Percentiles rank a stretch among this genome's conserved stretches.
These are phyloP conservation scores for Quillaja saponaria DNA, from an alignment of 306 rosid genomes.

Conservation along the genomic window DNA sequence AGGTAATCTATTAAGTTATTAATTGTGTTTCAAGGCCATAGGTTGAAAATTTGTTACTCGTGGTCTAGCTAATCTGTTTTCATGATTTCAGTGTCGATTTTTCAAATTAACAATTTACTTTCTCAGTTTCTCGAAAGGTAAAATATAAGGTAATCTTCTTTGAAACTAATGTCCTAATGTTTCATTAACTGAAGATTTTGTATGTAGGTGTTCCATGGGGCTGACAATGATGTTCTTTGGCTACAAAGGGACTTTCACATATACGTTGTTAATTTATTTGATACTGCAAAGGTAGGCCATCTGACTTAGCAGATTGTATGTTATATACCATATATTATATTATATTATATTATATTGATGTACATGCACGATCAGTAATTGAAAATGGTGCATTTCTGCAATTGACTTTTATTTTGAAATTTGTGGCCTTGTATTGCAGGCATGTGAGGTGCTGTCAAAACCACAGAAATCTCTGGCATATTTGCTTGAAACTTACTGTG, in stretches of 20 bases:
- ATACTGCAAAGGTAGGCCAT: conserved; percentile 77
- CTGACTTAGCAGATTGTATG: conserved; percentile 4
- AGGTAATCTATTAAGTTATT: conserved; percentile 58
- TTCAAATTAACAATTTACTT: conserved; percentile 1
- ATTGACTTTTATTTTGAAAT: conserved; percentile 12
- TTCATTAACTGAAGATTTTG: too few relatives aligned
- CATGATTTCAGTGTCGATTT: too few relatives aligned
- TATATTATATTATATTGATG: background rate
- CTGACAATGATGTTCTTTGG: conserved; percentile 92
- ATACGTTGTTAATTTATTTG: conserved; percentile 81
- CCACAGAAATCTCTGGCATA: conserved; percentile 92
- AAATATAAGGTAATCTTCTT: background rate
- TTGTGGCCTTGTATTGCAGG: conserved; percentile 53
- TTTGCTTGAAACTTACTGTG: conserved; percentile 85
- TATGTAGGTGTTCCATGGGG: conserved; percentile 87
- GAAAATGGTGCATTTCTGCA: conserved; percentile 20
- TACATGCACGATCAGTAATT: conserved; percentile 7
- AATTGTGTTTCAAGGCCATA: conserved; percentile 15
- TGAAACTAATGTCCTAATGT: too few relatives aligned
- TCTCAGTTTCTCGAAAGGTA: conserved; percentile 7
- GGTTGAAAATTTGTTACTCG: background rate
- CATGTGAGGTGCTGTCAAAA: conserved; percentile 86
- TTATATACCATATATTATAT: conserved; percentile 14
- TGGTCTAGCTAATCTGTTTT: too few relatives aligned
- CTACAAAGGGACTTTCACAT: conserved; percentile 92